Conservation (phyloP, 169 alveolate species). For the Eimeria maxima region DNA sequence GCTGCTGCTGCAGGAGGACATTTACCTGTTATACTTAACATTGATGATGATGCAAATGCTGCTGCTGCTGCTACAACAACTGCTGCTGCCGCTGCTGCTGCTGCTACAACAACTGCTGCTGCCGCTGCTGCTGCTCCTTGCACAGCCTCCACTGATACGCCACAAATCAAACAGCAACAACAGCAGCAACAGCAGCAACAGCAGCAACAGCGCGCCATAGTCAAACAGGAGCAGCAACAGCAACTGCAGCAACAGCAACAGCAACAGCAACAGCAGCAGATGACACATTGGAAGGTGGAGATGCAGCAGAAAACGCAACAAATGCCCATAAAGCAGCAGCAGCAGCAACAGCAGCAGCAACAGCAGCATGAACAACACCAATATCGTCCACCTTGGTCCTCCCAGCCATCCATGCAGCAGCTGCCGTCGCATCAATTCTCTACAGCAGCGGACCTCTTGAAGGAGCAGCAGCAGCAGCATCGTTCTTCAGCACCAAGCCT, state of each 20-base stretch:
- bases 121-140: too few relatives aligned
- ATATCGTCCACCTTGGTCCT: not conserved
- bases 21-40: too few relatives aligned
- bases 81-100: too few relatives aligned
- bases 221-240: not conserved
- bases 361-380: constrained; percentile 6
- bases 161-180: too few relatives aligned
- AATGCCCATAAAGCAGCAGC: not conserved
- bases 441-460: not conserved
- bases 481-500: constrained; percentile 22
- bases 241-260: not conserved
- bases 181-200: constrained; percentile 16
- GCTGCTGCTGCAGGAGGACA: not conserved
- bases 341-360: not conserved
- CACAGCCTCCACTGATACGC: too few relatives aligned
- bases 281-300: too few relatives aligned
- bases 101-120: too few relatives aligned
- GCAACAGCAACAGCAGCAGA: not conserved
- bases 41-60: too few relatives aligned
- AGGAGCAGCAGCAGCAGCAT: constrained; percentile 40
- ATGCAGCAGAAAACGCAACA: not conserved
- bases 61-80: too few relatives aligned
- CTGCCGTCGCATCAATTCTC: not conserved
- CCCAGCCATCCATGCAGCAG: constrained; percentile 13
- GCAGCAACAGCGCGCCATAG: not conserved